Conservation (phyloP, 169 alveolate species). For the Hepatocystis sp. region DNA sequence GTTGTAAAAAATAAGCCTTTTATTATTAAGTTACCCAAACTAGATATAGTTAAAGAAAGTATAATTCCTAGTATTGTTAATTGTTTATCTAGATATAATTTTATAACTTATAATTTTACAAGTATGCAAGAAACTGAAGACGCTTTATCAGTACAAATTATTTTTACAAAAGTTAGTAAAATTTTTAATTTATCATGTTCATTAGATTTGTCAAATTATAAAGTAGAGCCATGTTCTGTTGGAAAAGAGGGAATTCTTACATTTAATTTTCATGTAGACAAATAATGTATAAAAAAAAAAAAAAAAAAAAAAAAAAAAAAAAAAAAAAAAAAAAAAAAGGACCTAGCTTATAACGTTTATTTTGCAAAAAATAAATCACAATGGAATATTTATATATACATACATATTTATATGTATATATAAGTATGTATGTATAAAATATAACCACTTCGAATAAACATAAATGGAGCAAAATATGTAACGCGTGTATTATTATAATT, state of each 20-base stretch:
- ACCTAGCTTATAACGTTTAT: too few relatives aligned
- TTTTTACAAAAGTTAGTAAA: slow-evolving; percentile 32
- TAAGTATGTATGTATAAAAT: too few relatives aligned
- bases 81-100: slow-evolving; percentile 38
- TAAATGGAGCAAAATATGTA: too few relatives aligned
- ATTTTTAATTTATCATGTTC: slow-evolving; percentile 27
- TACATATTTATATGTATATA: too few relatives aligned
- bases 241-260: slow-evolving; percentile 41
- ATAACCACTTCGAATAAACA: too few relatives aligned
- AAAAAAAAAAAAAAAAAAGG: too few relatives aligned
- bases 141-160: slow-evolving; percentile 10
- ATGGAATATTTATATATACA: too few relatives aligned
- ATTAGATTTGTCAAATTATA: slow-evolving; percentile 34
- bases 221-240: slow-evolving; percentile 26
- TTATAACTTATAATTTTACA: slow-evolving; percentile 37
- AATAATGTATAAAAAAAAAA: too few relatives aligned
- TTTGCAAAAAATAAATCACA: too few relatives aligned
- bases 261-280: slow-evolving; percentile 13
- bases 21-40: slow-evolving; percentile 56
- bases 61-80: slow-evolving; percentile 49
- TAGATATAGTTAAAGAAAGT: slow-evolving; percentile 26
- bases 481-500: too few relatives aligned
- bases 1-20: slow-evolving; percentile 35
- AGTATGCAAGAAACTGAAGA: slow-evolving; percentile 46
- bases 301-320: too few relatives aligned